A percentile compares a stretch with the other conserved stretches of the same genome.
Evolutionary conservation across 2,329 filamentous ascomycete genomes (phyloP).

Genomic region (Cytospora paraplurivora): DNA sequence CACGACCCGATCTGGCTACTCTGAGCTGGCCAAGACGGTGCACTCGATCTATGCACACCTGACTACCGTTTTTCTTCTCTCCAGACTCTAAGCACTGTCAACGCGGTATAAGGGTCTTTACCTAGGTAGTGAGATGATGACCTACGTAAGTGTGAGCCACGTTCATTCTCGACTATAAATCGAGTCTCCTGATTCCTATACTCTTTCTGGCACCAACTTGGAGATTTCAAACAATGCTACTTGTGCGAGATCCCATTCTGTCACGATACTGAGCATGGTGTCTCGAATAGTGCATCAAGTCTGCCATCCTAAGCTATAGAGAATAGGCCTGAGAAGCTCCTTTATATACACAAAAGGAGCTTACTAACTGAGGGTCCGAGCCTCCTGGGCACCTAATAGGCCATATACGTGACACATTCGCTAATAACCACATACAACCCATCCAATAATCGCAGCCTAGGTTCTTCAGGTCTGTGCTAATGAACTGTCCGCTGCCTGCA

Average conservation of each 20-base stretch:
- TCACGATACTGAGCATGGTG: too few species aligned
- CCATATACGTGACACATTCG: too few species aligned
- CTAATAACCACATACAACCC: not conserved
- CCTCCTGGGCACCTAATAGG: too few species aligned
- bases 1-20: conserved; percentile 15
- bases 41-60: conserved; percentile 17
- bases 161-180: not conserved
- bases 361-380: too few species aligned
- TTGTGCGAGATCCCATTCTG: not conserved
- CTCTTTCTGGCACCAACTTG: not conserved
- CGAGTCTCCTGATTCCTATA: not conserved
- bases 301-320: too few species aligned
- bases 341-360: too few species aligned
- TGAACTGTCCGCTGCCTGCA: conserved; percentile 5
- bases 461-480: not conserved
- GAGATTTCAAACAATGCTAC: not conserved
- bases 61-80: conserved; percentile 24
- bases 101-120: conserved; percentile 18
- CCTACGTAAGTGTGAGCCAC: conserved; percentile 16
- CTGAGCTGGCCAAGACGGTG: conserved; percentile 24
- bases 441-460: conserved; percentile 14
- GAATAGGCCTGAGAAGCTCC: too few species aligned
- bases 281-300: too few species aligned
- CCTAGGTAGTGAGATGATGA: conserved; percentile 27
- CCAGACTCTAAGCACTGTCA: conserved; percentile 19